Evolutionary conservation across 2,329 filamentous ascomycete genomes (phyloP), one percentile per base, ranked within the genome.

Genomic region (Mollisiaceae sp.): DNA sequence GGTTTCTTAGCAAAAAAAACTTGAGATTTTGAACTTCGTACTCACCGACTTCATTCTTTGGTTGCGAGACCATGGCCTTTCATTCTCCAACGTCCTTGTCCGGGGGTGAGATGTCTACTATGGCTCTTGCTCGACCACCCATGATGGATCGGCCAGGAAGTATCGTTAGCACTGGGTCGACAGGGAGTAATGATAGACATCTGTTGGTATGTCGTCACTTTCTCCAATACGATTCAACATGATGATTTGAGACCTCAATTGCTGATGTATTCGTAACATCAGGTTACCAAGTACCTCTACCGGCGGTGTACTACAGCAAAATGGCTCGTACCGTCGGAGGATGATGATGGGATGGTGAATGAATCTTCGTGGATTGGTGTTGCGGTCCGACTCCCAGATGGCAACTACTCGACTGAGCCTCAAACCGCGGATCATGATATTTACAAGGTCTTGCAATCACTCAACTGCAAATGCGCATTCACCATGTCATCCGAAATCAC

Each of bases 401-500:
- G 65, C n/a, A 67, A 60, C 39, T 68, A 65, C 41, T 63, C 50
- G 27, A 68, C 67, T 2, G 67, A 68, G 15, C 67, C 67, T 27
- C 67, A 62, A 18, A 66, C 63, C 41, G 15, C 58, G 15, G 64
- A 68, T 38, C 65, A 64, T 38, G 36, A 59, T 9, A 57, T 66
- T 24, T 64, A 64, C 27, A 55, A 32, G 1, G 67, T 62, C 4
- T 55, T 68, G 65, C 67, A 68, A 56, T 50, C 52, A 6, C 27
- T 68, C 9, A 58, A 56, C 55, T 66, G 65, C 55, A 68, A 68
- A 83, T 39, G 81, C 81, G 81, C 81, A 15, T 77, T 83, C 64
- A 83, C 82, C 6, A 82, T 85, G 79, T 79, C 78, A 18, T 80
- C 81, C 0, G 78, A 82, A 54, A 80, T 82, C 63, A 80, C 81